These are phyloP conservation scores for Lonicera japonica DNA, from an alignment of 129 eudicot genomes.

Conservation along the genomic window DNA sequence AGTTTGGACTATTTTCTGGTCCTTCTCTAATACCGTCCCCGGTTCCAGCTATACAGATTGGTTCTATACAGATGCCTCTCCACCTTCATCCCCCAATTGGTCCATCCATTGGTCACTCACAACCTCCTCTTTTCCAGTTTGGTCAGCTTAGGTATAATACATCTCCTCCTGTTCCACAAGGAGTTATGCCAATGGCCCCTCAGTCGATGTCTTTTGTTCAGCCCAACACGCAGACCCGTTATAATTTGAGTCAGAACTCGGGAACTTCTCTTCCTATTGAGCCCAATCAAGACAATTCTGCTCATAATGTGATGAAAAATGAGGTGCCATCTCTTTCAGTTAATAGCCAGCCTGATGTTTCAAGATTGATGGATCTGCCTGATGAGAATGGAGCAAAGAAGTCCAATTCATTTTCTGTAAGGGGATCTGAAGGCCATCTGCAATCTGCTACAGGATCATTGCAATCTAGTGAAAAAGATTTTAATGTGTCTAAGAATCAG, in stretches of 20 bases:
- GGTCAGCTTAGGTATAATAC: conserved; percentile 86
- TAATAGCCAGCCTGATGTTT: too few relatives aligned
- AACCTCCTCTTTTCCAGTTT: conserved; percentile 78
- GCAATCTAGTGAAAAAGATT: conserved; percentile 32
- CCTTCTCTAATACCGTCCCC: conserved; percentile 93
- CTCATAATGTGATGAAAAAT: conserved; percentile 25
- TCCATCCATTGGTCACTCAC: conserved; percentile 63
- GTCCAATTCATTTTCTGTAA: conserved; percentile 11
- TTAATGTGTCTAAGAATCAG: conserved; percentile 33
- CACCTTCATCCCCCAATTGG: conserved; percentile 76
- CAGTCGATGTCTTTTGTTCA: conserved; percentile 64
- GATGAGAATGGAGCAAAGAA: conserved; percentile 25
- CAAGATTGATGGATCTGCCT: too few relatives aligned
- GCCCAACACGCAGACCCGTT: conserved; percentile 48
- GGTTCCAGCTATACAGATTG: conserved; percentile 93
- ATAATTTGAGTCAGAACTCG: conserved; percentile 35
- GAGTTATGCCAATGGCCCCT: conserved; percentile 61
- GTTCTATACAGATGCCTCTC: conserved; percentile 98
- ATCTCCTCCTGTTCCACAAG: conserved; percentile 72
- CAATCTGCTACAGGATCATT: conserved; percentile 21
- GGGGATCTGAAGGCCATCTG: conserved; percentile 26
- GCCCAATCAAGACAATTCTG: conserved; percentile 29
- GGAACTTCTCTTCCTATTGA: conserved; percentile 35
- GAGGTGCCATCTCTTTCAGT: conserved; percentile 15
- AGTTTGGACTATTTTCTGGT: conserved; percentile 94